These are phyloP conservation scores for Fonsecaea nubica DNA, from an alignment of 2,329 filamentous ascomycete genomes.

Conservation along the genomic window DNA sequence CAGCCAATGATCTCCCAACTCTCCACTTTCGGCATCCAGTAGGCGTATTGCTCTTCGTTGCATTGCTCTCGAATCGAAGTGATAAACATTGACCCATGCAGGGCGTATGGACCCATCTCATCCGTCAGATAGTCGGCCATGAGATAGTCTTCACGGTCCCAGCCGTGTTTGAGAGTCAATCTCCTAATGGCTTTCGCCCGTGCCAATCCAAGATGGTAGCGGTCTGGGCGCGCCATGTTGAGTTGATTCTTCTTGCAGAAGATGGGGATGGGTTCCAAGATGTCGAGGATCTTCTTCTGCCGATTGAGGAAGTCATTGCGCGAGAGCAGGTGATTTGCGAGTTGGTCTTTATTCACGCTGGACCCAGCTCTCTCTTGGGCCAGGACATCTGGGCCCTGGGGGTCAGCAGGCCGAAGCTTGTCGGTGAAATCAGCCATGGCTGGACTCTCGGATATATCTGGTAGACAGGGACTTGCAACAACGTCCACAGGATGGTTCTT, in stretches of 20 bases:
- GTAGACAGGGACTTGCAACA: conserved; percentile 1
- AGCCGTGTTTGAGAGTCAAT: conserved; percentile 53
- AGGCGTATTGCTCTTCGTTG: conserved; percentile 54
- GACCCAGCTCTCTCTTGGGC: conserved; percentile 55
- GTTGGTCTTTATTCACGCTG: conserved; percentile 51
- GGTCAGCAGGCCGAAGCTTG: conserved; percentile 54
- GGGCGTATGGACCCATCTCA: conserved; percentile 58
- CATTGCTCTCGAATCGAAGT: conserved; percentile 60
- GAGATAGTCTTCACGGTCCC: conserved; percentile 58
- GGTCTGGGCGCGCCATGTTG: conserved; percentile 59
- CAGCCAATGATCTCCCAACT: conserved; percentile 59
- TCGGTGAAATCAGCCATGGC: conserved; percentile 56
- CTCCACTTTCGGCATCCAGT: conserved; percentile 59
- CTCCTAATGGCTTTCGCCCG: conserved; percentile 59
- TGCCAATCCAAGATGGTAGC: conserved; percentile 60
- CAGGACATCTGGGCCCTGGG: conserved; percentile 55
- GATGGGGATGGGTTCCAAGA: conserved; percentile 56
- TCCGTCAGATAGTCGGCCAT: conserved; percentile 62
- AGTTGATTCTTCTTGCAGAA: conserved; percentile 59
- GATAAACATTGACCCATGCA: conserved; percentile 60
- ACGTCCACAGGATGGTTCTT: conserved; percentile 2
- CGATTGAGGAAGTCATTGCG: conserved; percentile 57
- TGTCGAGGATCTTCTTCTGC: conserved; percentile 54
- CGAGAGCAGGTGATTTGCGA: conserved; percentile 56
- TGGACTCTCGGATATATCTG: not conserved